phyloP scores from a whole-genome alignment of 768 basidiomycete species.

The Lanmaoa rubissima region DNA sequence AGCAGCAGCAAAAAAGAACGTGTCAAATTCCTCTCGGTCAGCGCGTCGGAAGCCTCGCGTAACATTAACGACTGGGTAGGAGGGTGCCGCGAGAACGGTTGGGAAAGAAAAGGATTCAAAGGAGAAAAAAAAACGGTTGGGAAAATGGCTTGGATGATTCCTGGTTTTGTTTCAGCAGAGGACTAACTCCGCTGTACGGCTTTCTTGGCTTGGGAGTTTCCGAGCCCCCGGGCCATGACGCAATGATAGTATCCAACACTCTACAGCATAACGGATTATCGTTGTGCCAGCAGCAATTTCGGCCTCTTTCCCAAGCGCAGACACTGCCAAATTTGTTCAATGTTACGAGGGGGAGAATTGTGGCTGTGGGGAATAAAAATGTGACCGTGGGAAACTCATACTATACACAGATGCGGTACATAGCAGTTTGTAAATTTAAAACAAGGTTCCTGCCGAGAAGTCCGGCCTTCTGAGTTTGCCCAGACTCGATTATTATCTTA shows the following conservation, averaged over 20 bases:
- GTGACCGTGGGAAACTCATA: too few species aligned
- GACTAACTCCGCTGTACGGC: neutral
- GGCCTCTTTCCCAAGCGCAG: neutral
- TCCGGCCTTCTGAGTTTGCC: neutral
- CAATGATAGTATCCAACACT: neutral
- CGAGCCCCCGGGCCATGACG: neutral
- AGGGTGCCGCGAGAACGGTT: neutral
- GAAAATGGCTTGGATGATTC: neutral
- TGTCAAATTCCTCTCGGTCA: constrained; percentile 7
- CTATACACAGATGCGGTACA: too few species aligned
- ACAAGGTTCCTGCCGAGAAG: too few species aligned
- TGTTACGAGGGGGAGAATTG: too few species aligned
- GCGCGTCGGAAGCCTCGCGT: constrained; percentile 22
- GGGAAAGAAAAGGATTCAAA: too few species aligned
- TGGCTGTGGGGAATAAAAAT: too few species aligned
- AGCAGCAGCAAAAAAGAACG: constrained; percentile 42
- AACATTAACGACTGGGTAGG: constrained; percentile 14
- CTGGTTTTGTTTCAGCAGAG: neutral
- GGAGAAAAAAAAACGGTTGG: too few species aligned
- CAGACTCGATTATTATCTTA: neutral
- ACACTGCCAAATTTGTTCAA: neutral
- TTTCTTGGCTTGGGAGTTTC: neutral
- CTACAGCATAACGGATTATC: too few species aligned
- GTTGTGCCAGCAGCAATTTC: neutral
- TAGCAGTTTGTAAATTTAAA: too few species aligned